phyloP scores from a whole-genome alignment of 2,329 filamentous ascomycete species.

The Penicillium sp. region DNA sequence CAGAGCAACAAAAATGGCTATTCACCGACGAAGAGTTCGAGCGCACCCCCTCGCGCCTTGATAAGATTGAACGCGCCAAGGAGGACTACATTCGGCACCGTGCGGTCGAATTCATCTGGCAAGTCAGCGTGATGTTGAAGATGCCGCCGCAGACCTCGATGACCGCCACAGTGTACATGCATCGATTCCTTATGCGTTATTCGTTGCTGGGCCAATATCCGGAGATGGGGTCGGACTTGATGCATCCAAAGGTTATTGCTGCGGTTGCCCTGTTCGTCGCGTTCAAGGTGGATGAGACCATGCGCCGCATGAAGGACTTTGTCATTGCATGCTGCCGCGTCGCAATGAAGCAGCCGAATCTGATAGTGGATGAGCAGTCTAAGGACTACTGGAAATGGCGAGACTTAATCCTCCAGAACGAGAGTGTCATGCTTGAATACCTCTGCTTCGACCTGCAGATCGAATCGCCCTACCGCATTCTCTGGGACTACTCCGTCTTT shows the following conservation, averaged over 20 bases:
- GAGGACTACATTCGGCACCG: conserved; percentile 82
- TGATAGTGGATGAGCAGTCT: conserved; percentile 91
- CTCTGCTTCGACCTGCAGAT: conserved; percentile 93
- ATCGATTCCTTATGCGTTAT: conserved; percentile 90
- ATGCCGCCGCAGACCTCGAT: conserved; percentile 63
- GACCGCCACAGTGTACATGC: conserved; percentile 91
- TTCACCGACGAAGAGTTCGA: conserved; percentile 81
- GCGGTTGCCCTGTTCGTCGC: conserved; percentile 90
- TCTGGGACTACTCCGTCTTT: conserved; percentile 76
- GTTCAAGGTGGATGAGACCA: conserved; percentile 96
- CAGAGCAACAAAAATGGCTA: conserved; percentile 74
- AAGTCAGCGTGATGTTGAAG: conserved; percentile 64
- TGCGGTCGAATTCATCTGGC: conserved; percentile 93
- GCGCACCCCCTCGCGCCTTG: conserved; percentile 78
- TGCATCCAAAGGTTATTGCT: conserved; percentile 92
- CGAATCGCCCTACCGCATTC: conserved; percentile 79
- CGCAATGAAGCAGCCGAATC: conserved; percentile 87
- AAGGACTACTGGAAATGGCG: conserved; percentile 99
- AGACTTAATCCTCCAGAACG: conserved; percentile 87
- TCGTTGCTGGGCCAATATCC: conserved; percentile 69
- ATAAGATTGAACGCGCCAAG: conserved; percentile 73
- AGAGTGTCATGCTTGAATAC: conserved; percentile 87
- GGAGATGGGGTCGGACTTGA: conserved; percentile 58
- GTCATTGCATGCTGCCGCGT: conserved; percentile 92
- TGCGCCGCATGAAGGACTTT: conserved; percentile 90